phyloP scores from a whole-genome alignment of 2,329 filamentous ascomycete genomes.

The Neopestalotiopsis sp. region DNA sequence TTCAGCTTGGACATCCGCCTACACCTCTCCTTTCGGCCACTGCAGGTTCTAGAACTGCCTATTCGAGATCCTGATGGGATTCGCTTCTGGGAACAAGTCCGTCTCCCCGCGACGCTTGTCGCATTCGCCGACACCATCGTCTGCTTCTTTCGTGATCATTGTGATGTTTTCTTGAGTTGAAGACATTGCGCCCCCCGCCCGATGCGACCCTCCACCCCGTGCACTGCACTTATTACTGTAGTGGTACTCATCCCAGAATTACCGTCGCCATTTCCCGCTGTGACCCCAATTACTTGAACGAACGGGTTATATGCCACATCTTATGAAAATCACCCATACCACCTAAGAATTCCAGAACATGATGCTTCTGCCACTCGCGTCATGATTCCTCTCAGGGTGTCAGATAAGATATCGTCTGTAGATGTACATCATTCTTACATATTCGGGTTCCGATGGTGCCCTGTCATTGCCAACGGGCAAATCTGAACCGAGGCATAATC shows the following conservation, averaged over 20 bases:
- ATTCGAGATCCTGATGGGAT: constrained; percentile 5
- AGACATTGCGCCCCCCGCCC: not conserved
- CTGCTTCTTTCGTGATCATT: not conserved
- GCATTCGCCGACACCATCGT: not conserved
- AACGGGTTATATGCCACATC: constrained; percentile 37
- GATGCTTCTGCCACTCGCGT: constrained; percentile 15
- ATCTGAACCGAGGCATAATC: not conserved
- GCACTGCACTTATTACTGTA: not conserved
- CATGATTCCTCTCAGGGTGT: constrained; percentile 22
- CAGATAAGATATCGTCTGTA: constrained; percentile 14
- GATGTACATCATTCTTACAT: not conserved
- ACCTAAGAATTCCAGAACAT: not conserved
- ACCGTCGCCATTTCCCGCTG: not conserved
- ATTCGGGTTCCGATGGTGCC: not conserved
- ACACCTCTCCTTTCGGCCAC: constrained; percentile 3
- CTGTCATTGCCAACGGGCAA: not conserved
- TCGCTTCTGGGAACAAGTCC: constrained; percentile 3
- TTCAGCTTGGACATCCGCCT: constrained; percentile 1
- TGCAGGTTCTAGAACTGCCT: constrained; percentile 1
- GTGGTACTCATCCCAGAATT: not conserved
- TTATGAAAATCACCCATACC: constrained; percentile 33
- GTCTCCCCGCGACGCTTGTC: not conserved
- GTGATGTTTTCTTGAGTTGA: not conserved
- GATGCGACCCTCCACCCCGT: constrained; percentile 1
- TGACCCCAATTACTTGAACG: not conserved